Evolutionary conservation across 2,329 filamentous ascomycete genomes (phyloP), one percentile per base, ranked within the genome.

Genomic region (Colletotrichum eremochloae): DNA sequence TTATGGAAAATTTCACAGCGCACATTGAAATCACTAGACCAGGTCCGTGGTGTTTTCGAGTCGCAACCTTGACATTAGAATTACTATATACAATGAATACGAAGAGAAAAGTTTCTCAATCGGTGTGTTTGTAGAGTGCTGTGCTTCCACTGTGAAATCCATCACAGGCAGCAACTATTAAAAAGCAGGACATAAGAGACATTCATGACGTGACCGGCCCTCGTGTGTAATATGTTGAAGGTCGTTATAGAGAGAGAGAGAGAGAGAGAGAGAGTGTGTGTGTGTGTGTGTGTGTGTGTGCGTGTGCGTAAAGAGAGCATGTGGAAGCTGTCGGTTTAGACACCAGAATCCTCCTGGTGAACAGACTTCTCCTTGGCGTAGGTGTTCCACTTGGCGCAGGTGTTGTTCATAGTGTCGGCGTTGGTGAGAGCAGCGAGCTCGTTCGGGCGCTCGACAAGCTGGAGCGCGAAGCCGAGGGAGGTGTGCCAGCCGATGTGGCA

Each of bases 401-500:
- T 73, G 48, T 56, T 53, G 36, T 62, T 61, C 11, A 77, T 20
- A 7, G 44, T 53, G 14, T 72, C 65, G 24, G 55, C 31, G 56
- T 76, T 70, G 36, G 69, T 74, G 31, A 76, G 38, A n/a, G 44
- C 71, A 8, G 38, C 69, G 44, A 77, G 71, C 55, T 77, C 75
- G 24, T 29, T 15, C n/a, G 68, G 64, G 20, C 75, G 68, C 71
- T 76, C 76, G 11, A 77, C 55, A 64, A 77, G 74, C 71, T 77
- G 76, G 58, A 77, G 69, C 4, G 75, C 74, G 53, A 77, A 76
- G 57, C 75, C 75, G 18, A 65, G 73, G 33, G 73, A 68, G 33
- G 75, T 75, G 78, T 75, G 33, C 79, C 77, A 62, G 66, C 42
- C 5, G 69, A 56, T 33, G 75, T 87, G 86, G 75, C 86, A 87